Percentiles rank a stretch among this genome's conserved stretches.
Conservation (phyloP, 1,284 basidiomycete genomes). For the Salmacisia buchloeana region DNA sequence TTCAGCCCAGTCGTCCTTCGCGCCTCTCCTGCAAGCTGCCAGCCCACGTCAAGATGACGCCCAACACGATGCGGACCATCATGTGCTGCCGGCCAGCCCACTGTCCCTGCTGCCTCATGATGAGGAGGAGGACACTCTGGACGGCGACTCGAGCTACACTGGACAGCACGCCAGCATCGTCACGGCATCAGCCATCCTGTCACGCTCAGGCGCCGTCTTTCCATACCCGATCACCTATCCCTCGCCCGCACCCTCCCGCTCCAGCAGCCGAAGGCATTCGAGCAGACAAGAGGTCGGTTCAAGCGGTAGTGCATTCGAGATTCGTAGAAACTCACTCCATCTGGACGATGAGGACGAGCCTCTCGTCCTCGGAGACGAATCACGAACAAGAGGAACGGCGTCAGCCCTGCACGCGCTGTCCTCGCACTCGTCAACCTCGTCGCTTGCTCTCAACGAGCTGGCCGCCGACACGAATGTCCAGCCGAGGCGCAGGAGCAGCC, state of each 20-base stretch:
- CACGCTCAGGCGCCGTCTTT: slow-evolving; percentile 24
- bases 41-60: not conserved
- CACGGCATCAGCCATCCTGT: slow-evolving; percentile 39
- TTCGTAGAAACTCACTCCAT: too few relatives aligned
- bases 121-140: not conserved
- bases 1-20: too few relatives aligned
- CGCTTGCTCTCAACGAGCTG: not conserved
- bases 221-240: not conserved
- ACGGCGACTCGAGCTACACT: not conserved
- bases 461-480: not conserved
- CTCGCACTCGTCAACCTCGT: not conserved
- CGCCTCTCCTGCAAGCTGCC: too few relatives aligned
- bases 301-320: too few relatives aligned
- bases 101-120: not conserved
- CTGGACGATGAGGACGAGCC: too few relatives aligned
- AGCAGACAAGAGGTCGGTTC: too few relatives aligned
- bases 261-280: not conserved
- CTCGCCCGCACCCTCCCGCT: too few relatives aligned
- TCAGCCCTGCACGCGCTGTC: too few relatives aligned
- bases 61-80: not conserved
- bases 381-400: slow-evolving; percentile 8
- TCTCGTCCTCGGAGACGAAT: too few relatives aligned
- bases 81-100: not conserved
- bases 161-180: slow-evolving; percentile 11
- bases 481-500: too few relatives aligned